A percentile compares a stretch with the other conserved stretches of the same genome.
Conservation (phyloP, 108 stramenopile genomes). For the Tribonema minus region DNA sequence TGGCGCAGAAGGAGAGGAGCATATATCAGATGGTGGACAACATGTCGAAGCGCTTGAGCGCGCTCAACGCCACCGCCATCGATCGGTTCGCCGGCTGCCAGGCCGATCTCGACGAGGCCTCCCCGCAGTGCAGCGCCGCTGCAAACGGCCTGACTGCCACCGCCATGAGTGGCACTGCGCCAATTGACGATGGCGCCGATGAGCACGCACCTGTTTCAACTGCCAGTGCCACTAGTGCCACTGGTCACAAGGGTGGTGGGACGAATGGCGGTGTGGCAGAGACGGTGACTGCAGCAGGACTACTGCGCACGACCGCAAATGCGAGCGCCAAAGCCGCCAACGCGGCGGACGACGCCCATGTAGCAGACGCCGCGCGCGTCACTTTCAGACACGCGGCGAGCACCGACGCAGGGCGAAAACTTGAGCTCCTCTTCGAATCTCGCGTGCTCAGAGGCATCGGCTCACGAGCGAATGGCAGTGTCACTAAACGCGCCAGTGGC, state of each 20-base stretch:
- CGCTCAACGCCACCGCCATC: conserved; percentile 25
- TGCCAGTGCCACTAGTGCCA: not conserved
- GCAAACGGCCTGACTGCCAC: no score
- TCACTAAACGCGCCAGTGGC: no score
- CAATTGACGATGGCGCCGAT: not conserved
- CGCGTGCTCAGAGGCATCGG: not conserved
- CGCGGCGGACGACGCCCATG: not conserved
- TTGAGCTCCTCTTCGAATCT: conserved; percentile 25
- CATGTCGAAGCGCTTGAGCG: conserved; percentile 17
- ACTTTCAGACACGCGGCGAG: conserved; percentile 34
- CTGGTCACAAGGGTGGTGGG: not conserved
- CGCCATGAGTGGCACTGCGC: not conserved
- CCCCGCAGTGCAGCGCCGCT: conserved; percentile 17
- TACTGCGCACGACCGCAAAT: not conserved
- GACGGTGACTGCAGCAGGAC: not conserved
- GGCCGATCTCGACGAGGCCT: conserved; percentile 34
- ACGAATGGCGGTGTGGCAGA: not conserved
- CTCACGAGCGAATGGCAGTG: no score
- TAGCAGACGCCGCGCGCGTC: conserved; percentile 1
- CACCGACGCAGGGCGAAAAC: conserved; percentile 34
- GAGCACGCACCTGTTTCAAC: not conserved
- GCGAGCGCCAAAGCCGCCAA: not conserved
- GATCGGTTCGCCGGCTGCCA: conserved; percentile 38
- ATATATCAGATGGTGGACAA: conserved; percentile 37
- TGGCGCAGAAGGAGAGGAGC: conserved; percentile 41